Evolutionary conservation across 1,284 basidiomycete genomes (phyloP), one percentile per base, ranked within the genome.

Genomic region (Rhodotorula glutinis): DNA sequence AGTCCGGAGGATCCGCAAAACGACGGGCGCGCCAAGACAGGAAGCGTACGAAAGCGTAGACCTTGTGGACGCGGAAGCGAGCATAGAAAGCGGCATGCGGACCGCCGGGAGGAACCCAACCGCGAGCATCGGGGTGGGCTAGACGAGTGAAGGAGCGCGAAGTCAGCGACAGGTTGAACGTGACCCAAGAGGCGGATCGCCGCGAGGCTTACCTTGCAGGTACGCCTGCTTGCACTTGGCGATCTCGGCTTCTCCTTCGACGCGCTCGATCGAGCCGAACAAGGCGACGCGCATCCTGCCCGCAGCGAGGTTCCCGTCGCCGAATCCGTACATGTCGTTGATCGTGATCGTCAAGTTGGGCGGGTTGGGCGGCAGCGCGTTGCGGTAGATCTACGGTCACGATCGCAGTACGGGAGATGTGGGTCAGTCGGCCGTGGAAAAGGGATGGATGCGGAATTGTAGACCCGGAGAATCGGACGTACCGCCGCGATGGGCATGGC

Each of bases 401-500:
- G 40, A 21, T 16, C 4, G 25, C 13, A 14, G 49, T 8, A 11
- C 17, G 4, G n/a, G 46, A 25, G 1, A 17, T 47, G 46, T 47
- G 21, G 23, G 46, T 17, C 17, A 46, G 9, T 19, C 17, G 40
- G n/a, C n/a, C n/a, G n/a, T n/a, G 1, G 27, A 53, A 10, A 17
- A 33, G 29, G 10, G 19, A 13, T 38, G 27, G 29, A 17, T 27
- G 47, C 10, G 30, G 17, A 13, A 25, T 19, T 21, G 56, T 33
- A 41, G 16, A 11, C 44, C 19, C 14, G 44, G 21, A 9, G 3
- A 46, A 21, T 17, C n/a, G 30, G 30, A 60, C 69, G 38, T 7
- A 67, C 69, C n/a, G 57, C 65, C 3, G 72, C 65, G 55, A 73
- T 67, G 23, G 69, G 72, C 72, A 73, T 73, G 14, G 65, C 72